Percentiles rank a stretch among this genome's conserved stretches.
Evolutionary conservation across 2,329 filamentous ascomycete genomes (phyloP).

Genomic region (Trichothecium roseum): DNA sequence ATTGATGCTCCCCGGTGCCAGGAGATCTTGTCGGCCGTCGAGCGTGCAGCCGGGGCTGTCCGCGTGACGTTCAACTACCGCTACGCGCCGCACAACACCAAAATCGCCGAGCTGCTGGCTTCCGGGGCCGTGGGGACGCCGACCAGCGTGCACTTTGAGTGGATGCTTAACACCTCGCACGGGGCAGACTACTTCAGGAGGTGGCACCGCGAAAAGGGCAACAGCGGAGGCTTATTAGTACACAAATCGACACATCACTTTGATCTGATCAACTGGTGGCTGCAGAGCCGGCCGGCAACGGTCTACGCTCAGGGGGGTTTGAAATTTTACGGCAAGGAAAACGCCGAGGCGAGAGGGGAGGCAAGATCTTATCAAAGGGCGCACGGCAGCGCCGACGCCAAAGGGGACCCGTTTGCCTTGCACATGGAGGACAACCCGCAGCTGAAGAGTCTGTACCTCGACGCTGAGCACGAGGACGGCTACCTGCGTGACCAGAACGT

Average conservation of each 20-base stretch:
- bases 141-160: slow-evolving; percentile 51
- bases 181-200: slow-evolving; percentile 51
- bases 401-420: slow-evolving; percentile 47
- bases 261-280: slow-evolving; percentile 54
- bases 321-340: slow-evolving; percentile 50
- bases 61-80: slow-evolving; percentile 48
- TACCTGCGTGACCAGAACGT: slow-evolving; percentile 54
- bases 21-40: slow-evolving; percentile 29
- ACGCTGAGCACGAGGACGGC: slow-evolving; percentile 52
- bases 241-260: slow-evolving; percentile 57
- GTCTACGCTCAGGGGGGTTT: slow-evolving; percentile 50
- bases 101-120: slow-evolving; percentile 41
- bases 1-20: slow-evolving; percentile 44
- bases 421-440: slow-evolving; percentile 40
- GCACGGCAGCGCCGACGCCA: slow-evolving; percentile 38
- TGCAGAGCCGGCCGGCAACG: slow-evolving; percentile 40
- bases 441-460: slow-evolving; percentile 48
- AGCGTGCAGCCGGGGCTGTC: slow-evolving; percentile 34
- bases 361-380: slow-evolving; percentile 38
- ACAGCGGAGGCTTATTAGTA: slow-evolving; percentile 48
- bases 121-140: slow-evolving; percentile 46
- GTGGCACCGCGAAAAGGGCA: slow-evolving; percentile 52
- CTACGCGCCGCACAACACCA: slow-evolving; percentile 56
- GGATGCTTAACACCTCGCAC: slow-evolving; percentile 44
- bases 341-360: slow-evolving; percentile 44